Conservation (phyloP, 2,329 filamentous ascomycete species). For the Malbranchea zuffiana region DNA sequence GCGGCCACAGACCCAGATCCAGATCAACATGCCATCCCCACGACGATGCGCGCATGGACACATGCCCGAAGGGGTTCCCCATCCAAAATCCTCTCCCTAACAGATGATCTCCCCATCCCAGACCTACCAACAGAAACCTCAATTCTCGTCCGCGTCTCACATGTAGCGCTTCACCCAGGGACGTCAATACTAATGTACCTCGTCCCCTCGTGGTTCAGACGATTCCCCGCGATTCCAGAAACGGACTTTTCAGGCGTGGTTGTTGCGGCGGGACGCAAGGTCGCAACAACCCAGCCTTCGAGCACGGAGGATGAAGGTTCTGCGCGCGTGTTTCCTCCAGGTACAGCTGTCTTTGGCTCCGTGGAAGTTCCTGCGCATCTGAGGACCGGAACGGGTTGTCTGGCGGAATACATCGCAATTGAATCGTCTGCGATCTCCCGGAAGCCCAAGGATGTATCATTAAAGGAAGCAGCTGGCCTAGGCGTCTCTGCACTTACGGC, state of each 20-base stretch:
- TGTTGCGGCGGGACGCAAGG: conserved; percentile 7
- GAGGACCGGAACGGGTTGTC: conserved; percentile 7
- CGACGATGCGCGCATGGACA: conserved; percentile 5
- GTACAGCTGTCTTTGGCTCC: conserved; percentile 12
- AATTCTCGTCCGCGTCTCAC: conserved; percentile 12
- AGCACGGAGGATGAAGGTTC: background rate
- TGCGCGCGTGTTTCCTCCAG: conserved; percentile 5
- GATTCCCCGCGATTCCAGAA: conserved; percentile 11
- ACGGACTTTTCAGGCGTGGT: conserved; percentile 13
- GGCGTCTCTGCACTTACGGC: conserved; percentile 10
- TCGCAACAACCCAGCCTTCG: background rate
- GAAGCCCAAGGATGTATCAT: conserved; percentile 8
- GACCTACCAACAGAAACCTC: conserved; percentile 10
- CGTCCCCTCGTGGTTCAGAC: conserved; percentile 10
- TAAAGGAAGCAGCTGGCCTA: conserved; percentile 8
- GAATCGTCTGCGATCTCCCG: conserved; percentile 8
- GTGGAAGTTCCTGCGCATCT: conserved; percentile 10
- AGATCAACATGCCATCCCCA: too few species aligned
- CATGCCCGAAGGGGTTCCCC: conserved; percentile 8
- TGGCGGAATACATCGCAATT: conserved; percentile 11
- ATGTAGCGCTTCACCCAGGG: conserved; percentile 13
- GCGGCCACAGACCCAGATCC: too few species aligned
- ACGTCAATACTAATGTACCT: conserved; percentile 11
- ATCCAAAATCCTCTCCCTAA: conserved; percentile 6
- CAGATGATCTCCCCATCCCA: conserved; percentile 7